phyloP scores from a whole-genome alignment of 2,329 filamentous ascomycete species.

The Geosmithia flava region DNA sequence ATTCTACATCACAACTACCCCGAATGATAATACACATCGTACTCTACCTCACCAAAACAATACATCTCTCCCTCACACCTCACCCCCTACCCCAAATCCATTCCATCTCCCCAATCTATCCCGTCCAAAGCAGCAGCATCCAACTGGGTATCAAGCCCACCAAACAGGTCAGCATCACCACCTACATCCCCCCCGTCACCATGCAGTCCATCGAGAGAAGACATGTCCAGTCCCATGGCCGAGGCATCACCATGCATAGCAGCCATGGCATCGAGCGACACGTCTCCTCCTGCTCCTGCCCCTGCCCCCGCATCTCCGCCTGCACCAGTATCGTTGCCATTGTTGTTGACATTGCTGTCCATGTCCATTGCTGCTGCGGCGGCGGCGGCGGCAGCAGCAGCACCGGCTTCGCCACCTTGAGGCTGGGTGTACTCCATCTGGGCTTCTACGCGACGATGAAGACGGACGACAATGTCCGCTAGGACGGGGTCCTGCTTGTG shows the following conservation, averaged over 20 bases:
- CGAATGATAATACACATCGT: too few relatives aligned
- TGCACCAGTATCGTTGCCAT: neutral
- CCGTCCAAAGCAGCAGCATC: slow-evolving; percentile 14
- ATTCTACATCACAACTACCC: too few relatives aligned
- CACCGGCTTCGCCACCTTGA: slow-evolving; percentile 7
- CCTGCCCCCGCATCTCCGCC: neutral
- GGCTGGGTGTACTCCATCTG: slow-evolving; percentile 31
- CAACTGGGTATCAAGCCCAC: slow-evolving; percentile 23
- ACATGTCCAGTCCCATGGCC: slow-evolving; percentile 30
- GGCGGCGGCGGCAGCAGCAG: slow-evolving; percentile 2
- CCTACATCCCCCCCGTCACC: neutral
- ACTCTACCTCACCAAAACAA: neutral
- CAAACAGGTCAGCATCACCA: slow-evolving; percentile 26
- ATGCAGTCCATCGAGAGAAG: slow-evolving; percentile 18
- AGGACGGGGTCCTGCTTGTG: slow-evolving; percentile 42
- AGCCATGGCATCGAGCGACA: slow-evolving; percentile 26
- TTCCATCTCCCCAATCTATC: slow-evolving; percentile 26
- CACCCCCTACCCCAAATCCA: slow-evolving; percentile 13
- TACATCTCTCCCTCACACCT: neutral
- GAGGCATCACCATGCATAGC: slow-evolving; percentile 26
- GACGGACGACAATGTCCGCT: slow-evolving; percentile 49
- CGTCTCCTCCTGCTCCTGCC: slow-evolving; percentile 4
- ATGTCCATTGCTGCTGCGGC: neutral
- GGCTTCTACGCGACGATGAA: slow-evolving; percentile 53
- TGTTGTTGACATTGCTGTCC: neutral